Evolutionary conservation across 2,329 filamentous ascomycete genomes (phyloP).

Genomic region (Beauveria scarabaeidicola): DNA sequence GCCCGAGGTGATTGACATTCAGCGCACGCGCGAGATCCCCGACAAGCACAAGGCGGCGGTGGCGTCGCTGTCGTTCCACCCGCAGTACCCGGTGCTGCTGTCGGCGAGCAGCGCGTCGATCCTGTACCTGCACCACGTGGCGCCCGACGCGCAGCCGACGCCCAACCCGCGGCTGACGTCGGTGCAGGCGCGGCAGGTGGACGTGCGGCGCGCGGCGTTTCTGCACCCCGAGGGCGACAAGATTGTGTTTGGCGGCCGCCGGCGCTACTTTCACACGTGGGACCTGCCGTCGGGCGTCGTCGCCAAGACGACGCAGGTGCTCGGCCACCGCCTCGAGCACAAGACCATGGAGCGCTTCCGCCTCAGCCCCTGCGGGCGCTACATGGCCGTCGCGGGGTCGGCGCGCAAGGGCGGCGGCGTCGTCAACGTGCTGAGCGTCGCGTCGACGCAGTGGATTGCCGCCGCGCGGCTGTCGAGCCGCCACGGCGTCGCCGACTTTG

Average conservation of each 20-base stretch:
- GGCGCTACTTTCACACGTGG: constrained; percentile 92
- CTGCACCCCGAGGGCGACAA: constrained; percentile 62
- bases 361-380: constrained; percentile 75
- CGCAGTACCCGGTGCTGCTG: constrained; percentile 76
- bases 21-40: constrained; percentile 77
- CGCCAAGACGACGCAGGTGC: constrained; percentile 70
- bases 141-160: constrained; percentile 61
- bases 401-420: constrained; percentile 78
- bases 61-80: constrained; percentile 81
- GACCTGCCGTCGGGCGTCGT: constrained; percentile 73
- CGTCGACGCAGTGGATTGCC: constrained; percentile 78
- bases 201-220: constrained; percentile 79
- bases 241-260: constrained; percentile 80
- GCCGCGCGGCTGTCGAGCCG: constrained; percentile 74
- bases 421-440: constrained; percentile 74
- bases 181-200: constrained; percentile 74
- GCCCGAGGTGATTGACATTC: constrained; percentile 83
- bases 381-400: constrained; percentile 75
- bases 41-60: constrained; percentile 71
- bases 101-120: constrained; percentile 82
- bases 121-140: constrained; percentile 82
- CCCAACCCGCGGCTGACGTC: constrained; percentile 88
- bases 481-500: constrained; percentile 81
- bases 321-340: constrained; percentile 72
- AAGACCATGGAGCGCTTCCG: constrained; percentile 87